Evolutionary conservation across 169 alveolate genomes (phyloP).

Genomic region (Plasmodium ovale): DNA sequence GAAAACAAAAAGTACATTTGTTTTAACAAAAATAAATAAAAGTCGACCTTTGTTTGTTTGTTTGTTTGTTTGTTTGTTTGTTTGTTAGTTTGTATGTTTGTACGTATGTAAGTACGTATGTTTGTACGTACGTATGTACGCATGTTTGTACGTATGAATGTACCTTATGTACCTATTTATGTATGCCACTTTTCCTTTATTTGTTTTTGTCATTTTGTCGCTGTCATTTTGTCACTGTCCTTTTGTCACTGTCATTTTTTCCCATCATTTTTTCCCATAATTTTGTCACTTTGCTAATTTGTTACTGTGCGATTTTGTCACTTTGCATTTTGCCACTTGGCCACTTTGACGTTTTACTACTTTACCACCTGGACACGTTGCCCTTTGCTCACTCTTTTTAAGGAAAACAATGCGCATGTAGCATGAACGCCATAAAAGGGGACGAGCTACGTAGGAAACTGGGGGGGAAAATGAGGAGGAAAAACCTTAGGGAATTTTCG

Average conservation of each 20-base stretch:
- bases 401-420: constrained; percentile 16
- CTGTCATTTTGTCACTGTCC: background rate
- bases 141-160: background rate
- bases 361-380: too few species aligned
- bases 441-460: constrained; percentile 9
- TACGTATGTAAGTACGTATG: background rate
- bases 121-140: background rate
- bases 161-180: background rate
- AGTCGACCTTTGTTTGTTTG: background rate
- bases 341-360: too few species aligned
- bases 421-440: constrained; percentile 40
- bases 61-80: background rate
- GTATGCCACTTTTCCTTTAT: background rate
- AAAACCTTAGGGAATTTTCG: constrained; percentile 26
- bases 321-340: too few species aligned
- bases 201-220: background rate
- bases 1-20: too few species aligned
- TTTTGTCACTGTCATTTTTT: background rate
- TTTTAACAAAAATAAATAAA: too few species aligned
- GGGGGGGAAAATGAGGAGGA: constrained; percentile 1
- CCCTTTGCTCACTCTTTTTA: too few species aligned
- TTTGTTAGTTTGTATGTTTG: background rate
- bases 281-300: too few species aligned
- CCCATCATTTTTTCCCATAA: too few species aligned
- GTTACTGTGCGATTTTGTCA: too few species aligned